These are phyloP conservation scores for Saccharomyces hybrid DNA, from an alignment of 1,139 yeast genomes.

Conservation along the genomic window DNA sequence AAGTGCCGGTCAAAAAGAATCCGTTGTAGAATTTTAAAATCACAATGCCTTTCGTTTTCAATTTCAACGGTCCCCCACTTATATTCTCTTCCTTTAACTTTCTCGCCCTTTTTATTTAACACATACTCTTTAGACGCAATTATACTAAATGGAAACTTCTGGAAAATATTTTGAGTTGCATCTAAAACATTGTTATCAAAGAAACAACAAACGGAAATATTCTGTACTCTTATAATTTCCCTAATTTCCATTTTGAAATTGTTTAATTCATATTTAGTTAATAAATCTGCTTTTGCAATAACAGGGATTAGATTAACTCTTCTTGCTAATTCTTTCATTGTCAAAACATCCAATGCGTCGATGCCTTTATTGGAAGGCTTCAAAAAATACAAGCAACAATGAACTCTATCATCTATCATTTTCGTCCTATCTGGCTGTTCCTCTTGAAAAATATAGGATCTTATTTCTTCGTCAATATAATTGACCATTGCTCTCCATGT, in stretches of 20 bases:
- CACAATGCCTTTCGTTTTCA: conserved; percentile 60
- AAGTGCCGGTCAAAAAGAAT: conserved; percentile 39
- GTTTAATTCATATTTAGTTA: conserved; percentile 36
- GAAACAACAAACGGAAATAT: conserved; percentile 52
- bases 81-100: conserved; percentile 58
- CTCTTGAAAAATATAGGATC: conserved; percentile 52
- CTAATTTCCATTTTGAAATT: conserved; percentile 42
- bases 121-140: conserved; percentile 43
- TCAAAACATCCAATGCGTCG: conserved; percentile 51
- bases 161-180: conserved; percentile 13
- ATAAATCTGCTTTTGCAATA: conserved; percentile 66
- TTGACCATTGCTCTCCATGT: conserved; percentile 54
- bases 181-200: conserved; percentile 35
- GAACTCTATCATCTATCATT: conserved; percentile 54
- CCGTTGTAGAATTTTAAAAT: conserved; percentile 47
- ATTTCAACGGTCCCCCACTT: conserved; percentile 71
- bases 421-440: conserved; percentile 59
- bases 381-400: conserved; percentile 69
- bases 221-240: conserved; percentile 39
- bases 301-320: conserved; percentile 73
- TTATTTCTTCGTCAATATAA: conserved; percentile 56
- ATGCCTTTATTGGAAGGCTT: conserved; percentile 49
- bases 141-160: conserved; percentile 51
- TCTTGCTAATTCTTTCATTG: conserved; percentile 59
- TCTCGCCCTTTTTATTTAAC: conserved; percentile 32